Evolutionary conservation across 1,284 basidiomycete genomes (phyloP).

Genomic region (Prillingera fragicola): DNA sequence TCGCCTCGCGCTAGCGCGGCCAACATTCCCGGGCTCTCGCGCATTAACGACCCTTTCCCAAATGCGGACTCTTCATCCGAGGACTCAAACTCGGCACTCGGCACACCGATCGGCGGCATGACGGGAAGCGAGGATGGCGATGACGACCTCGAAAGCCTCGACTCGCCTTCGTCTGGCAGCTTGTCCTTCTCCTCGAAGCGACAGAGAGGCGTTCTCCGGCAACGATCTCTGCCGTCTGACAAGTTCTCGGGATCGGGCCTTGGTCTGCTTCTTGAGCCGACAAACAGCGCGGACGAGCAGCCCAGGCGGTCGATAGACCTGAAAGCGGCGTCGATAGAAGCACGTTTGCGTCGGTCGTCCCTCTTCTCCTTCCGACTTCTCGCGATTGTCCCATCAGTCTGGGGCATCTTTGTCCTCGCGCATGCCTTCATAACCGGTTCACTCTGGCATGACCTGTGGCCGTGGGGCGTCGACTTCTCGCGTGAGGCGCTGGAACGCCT

Average conservation of each 20-base stretch:
- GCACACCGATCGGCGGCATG: constrained; percentile 19
- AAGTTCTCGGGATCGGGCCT: constrained; percentile 2
- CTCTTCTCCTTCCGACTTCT: constrained; percentile 33
- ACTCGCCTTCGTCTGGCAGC: constrained; percentile 35
- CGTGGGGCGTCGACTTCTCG: constrained; percentile 41
- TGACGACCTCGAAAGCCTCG: constrained; percentile 34
- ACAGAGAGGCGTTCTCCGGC: not conserved
- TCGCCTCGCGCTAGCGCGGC: no score
- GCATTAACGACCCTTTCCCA: no score
- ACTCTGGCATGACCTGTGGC: constrained; percentile 39
- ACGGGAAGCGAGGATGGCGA: constrained; percentile 40
- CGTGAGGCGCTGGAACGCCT: constrained; percentile 38
- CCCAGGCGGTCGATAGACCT: constrained; percentile 7
- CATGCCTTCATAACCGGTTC: constrained; percentile 31
- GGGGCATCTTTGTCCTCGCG: constrained; percentile 35
- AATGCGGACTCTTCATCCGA: no score
- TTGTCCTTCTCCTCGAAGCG: constrained; percentile 37
- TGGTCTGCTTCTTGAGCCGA: constrained; percentile 8
- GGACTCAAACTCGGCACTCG: no score
- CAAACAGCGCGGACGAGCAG: constrained; percentile 10
- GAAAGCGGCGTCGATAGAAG: constrained; percentile 22
- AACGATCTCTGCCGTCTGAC: constrained; percentile 2
- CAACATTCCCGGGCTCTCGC: no score
- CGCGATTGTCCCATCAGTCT: constrained; percentile 38
- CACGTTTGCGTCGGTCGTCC: constrained; percentile 24